phyloP scores from a whole-genome alignment of 331 rosid genomes.

The Rosa hybrid region DNA sequence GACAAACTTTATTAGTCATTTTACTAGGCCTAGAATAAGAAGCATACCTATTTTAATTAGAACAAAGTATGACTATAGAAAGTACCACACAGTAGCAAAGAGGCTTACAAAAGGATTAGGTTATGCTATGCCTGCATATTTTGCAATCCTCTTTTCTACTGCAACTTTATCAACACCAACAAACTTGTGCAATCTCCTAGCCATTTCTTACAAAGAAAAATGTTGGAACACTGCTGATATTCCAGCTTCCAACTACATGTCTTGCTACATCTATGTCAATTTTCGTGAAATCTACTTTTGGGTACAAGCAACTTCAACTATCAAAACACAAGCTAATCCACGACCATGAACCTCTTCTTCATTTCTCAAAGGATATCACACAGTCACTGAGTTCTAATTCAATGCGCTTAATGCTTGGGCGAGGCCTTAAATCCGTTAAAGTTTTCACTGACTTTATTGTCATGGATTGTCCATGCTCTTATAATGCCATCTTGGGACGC shows the following conservation, averaged over 20 bases:
- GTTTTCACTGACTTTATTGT: too few relatives aligned
- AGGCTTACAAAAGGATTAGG: slow-evolving; percentile 4
- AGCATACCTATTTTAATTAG: neutral
- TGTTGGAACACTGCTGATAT: slow-evolving; percentile 71
- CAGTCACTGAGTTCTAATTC: too few relatives aligned
- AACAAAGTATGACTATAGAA: neutral
- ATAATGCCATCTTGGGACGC: too few relatives aligned
- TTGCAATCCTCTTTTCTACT: slow-evolving; percentile 61
- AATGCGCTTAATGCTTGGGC: too few relatives aligned
- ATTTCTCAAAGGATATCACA: too few relatives aligned
- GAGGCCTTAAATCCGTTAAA: too few relatives aligned
- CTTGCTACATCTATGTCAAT: slow-evolving; percentile 75
- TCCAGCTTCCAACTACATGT: slow-evolving; percentile 68
- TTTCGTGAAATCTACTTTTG: slow-evolving; percentile 61
- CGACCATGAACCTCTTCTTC: too few relatives aligned
- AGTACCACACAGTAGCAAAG: neutral
- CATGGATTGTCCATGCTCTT: too few relatives aligned
- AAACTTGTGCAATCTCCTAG: slow-evolving; percentile 58
- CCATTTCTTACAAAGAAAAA: slow-evolving; percentile 55
- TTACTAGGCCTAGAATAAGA: neutral
- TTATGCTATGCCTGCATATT: slow-evolving; percentile 46
- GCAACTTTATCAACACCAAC: slow-evolving; percentile 61
- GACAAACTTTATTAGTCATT: neutral
- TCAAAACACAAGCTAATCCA: too few relatives aligned
- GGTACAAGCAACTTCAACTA: slow-evolving; percentile 24